Evolutionary conservation across 352 stramenopile species (phyloP).

Genomic region (Phytopythium montanum): DNA sequence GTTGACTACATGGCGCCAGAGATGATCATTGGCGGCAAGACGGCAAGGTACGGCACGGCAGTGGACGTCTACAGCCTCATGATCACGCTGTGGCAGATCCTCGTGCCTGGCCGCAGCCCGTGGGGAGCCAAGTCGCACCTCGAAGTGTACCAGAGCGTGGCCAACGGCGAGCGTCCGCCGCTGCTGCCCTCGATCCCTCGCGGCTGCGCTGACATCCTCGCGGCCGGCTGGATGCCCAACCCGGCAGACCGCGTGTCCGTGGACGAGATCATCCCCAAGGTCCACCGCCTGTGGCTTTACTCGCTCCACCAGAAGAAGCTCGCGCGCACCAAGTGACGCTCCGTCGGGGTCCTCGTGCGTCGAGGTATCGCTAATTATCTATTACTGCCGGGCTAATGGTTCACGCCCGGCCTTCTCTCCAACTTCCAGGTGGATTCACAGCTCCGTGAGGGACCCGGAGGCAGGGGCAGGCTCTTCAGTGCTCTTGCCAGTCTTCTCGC

Average conservation of each 20-base stretch:
- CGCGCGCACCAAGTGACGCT: slow-evolving; percentile 49
- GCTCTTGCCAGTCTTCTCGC: slow-evolving; percentile 11
- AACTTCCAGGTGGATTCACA: slow-evolving; percentile 17
- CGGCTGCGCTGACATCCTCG: slow-evolving; percentile 69
- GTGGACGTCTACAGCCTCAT: slow-evolving; percentile 86
- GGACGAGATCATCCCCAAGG: slow-evolving; percentile 70
- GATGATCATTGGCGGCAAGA: slow-evolving; percentile 84
- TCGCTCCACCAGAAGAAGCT: slow-evolving; percentile 73
- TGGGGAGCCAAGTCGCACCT: slow-evolving; percentile 75
- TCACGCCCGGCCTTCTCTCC: background rate
- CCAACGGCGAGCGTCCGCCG: slow-evolving; percentile 66
- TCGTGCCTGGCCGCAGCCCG: slow-evolving; percentile 69
- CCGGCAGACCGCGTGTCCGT: slow-evolving; percentile 68
- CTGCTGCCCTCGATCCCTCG: slow-evolving; percentile 65
- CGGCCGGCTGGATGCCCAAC: slow-evolving; percentile 66
- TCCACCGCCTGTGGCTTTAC: slow-evolving; percentile 74
- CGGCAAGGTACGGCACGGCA: slow-evolving; percentile 66
- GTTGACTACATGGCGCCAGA: slow-evolving; percentile 87
- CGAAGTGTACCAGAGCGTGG: slow-evolving; percentile 75
- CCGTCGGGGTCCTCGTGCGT: background rate
- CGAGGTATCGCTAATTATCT: slow-evolving; percentile 1
- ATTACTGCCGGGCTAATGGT: slow-evolving; percentile 5
- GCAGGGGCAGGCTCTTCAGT: background rate
- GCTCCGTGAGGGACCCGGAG: slow-evolving; percentile 29
- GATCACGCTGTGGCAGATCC: slow-evolving; percentile 87